A percentile compares a stretch with the other conserved stretches of the same genome.
phyloP scores from a whole-genome alignment of 2,329 filamentous ascomycete species.

The Monosporascus cannonballus region DNA sequence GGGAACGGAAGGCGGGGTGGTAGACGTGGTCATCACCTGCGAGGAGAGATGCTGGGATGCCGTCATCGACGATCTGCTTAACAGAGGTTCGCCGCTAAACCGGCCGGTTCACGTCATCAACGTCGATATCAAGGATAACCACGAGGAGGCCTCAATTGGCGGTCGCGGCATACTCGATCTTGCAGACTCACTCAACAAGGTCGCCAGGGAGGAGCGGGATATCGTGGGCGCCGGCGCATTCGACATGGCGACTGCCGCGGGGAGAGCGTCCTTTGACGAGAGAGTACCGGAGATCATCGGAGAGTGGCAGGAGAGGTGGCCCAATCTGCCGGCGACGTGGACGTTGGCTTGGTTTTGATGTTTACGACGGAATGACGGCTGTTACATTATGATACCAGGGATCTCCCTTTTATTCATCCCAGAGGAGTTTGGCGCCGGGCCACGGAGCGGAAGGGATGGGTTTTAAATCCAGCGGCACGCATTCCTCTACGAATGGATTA shows the following conservation, averaged over 20 bases:
- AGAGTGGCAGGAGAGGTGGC: slow-evolving; percentile 93
- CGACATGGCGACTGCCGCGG: slow-evolving; percentile 60
- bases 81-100: slow-evolving; percentile 79
- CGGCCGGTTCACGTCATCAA: slow-evolving; percentile 96
- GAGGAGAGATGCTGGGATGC: slow-evolving; percentile 98
- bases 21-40: slow-evolving; percentile 93
- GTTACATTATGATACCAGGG: slow-evolving; percentile 10
- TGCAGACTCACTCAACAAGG: slow-evolving; percentile 76
- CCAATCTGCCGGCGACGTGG: slow-evolving; percentile 85
- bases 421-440: too few species aligned
- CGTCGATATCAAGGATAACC: slow-evolving; percentile 96
- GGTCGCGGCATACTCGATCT: slow-evolving; percentile 89
- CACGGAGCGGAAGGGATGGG: slow-evolving; percentile 6
- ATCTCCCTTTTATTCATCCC: slow-evolving; percentile 9
- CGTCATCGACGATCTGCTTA: slow-evolving; percentile 87
- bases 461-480: slow-evolving; percentile 2
- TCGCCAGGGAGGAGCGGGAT: slow-evolving; percentile 70
- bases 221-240: slow-evolving; percentile 58
- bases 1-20: slow-evolving; percentile 82
- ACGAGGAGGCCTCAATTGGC: slow-evolving; percentile 89
- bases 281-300: slow-evolving; percentile 86
- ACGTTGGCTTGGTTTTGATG: slow-evolving; percentile 86
- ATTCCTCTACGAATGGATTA: too few species aligned
- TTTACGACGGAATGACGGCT: slow-evolving; percentile 1
- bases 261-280: slow-evolving; percentile 79